A percentile compares a stretch with the other conserved stretches of the same genome.
Conservation (phyloP, 2,329 filamentous ascomycete species). For the Xylaria multiplex region DNA sequence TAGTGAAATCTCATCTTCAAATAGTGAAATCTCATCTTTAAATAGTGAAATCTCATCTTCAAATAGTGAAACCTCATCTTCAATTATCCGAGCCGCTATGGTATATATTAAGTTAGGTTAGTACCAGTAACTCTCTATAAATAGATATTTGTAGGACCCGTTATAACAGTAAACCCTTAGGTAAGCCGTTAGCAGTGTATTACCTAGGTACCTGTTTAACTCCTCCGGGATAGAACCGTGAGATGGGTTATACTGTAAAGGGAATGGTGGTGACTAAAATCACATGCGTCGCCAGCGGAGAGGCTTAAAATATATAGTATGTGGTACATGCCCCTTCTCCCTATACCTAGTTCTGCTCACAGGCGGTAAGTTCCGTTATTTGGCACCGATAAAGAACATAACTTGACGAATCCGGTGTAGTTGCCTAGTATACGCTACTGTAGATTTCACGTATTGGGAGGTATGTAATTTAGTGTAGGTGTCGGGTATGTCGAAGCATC, state of each 20-base stretch:
- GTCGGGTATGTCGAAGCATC: too few species aligned
- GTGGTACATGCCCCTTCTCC: neutral
- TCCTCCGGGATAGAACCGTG: neutral
- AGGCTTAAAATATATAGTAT: constrained; percentile 15
- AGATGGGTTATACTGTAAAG: constrained; percentile 2
- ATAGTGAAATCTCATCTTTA: too few species aligned
- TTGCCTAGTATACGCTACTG: too few species aligned
- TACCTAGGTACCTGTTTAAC: neutral
- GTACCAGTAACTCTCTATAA: neutral
- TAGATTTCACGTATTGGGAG: too few species aligned
- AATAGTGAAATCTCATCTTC: too few species aligned
- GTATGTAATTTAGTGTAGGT: too few species aligned
- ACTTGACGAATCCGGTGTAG: neutral
- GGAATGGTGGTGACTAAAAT: constrained; percentile 3
- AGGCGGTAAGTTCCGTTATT: constrained; percentile 25
- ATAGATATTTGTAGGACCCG: constrained; percentile 9
- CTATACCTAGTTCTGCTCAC: neutral
- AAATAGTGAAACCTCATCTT: too few species aligned
- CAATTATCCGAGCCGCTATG: too few species aligned
- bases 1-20: too few species aligned
- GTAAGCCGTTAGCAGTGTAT: constrained; percentile 5
- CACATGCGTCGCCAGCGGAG: constrained; percentile 3
- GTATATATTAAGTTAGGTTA: too few species aligned
- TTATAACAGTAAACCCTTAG: neutral
- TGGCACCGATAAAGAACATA: neutral